Evolutionary conservation across 2,329 filamentous ascomycete genomes (phyloP).

Genomic region (Colletotrichum sp.): DNA sequence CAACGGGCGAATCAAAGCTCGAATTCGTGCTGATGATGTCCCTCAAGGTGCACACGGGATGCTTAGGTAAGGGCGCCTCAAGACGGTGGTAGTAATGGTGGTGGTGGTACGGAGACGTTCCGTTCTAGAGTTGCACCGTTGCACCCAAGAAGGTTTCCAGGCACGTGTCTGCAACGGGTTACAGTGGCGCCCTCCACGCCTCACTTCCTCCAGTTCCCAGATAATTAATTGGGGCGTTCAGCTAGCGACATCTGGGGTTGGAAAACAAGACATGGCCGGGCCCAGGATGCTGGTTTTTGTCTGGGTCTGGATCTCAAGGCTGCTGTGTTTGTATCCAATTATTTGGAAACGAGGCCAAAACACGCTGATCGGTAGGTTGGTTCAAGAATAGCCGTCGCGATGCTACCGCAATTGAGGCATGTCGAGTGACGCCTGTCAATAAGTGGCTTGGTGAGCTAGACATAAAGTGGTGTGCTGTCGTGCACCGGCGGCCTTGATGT

Average conservation of each 20-base stretch:
- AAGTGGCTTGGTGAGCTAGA: background rate
- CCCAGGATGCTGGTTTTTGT: background rate
- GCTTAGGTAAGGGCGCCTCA: background rate
- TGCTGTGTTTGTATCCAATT: background rate
- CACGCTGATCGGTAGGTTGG: background rate
- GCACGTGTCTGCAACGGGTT: constrained; percentile 1
- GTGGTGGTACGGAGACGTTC: background rate
- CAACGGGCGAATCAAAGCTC: background rate
- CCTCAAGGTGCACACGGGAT: background rate
- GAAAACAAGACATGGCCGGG: background rate
- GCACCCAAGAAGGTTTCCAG: background rate
- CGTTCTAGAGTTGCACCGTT: background rate
- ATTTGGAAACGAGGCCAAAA: background rate
- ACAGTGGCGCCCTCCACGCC: background rate
- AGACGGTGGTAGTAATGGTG: background rate
- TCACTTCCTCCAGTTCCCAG: background rate
- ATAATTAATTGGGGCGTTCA: background rate
- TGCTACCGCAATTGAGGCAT: background rate
- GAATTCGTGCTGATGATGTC: background rate
- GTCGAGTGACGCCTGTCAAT: background rate
- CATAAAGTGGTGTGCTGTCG: background rate
- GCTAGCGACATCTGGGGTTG: background rate
- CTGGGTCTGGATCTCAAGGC: background rate
- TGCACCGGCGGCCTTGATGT: background rate
- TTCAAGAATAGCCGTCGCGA: background rate